Conservation (phyloP, 768 basidiomycete species). For the Tylopilus rubrobrunneus region DNA sequence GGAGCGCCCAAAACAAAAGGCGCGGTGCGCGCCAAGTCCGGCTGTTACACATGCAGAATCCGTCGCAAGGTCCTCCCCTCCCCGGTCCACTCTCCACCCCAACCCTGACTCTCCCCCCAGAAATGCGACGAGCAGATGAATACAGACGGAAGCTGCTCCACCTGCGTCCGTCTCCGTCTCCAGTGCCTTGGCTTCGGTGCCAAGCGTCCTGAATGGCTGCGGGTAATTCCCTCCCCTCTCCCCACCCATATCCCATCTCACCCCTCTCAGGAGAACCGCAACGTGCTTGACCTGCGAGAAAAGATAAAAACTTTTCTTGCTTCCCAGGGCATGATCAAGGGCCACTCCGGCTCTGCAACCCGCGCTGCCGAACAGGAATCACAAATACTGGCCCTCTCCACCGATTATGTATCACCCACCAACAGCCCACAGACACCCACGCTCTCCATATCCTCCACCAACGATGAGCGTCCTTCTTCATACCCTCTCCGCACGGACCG, state of each 20-base stretch:
- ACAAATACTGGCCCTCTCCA: conserved; percentile 48
- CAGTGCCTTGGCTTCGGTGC: conserved; percentile 84
- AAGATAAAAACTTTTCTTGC: conserved; percentile 78
- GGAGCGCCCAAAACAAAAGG: conserved; percentile 74
- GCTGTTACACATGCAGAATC: conserved; percentile 86
- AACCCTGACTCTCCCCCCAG: conserved; percentile 36
- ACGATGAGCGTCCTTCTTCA: conserved; percentile 35
- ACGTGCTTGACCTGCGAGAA: conserved; percentile 65
- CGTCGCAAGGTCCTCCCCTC: conserved; percentile 66
- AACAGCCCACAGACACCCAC: conserved; percentile 46
- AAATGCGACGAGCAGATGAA: conserved; percentile 81
- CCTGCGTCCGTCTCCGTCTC: conserved; percentile 75
- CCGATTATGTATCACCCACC: conserved; percentile 38
- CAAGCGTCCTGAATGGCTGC: conserved; percentile 82
- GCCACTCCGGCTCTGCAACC: conserved; percentile 70
- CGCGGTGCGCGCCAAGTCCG: conserved; percentile 80
- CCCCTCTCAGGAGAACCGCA: conserved; percentile 56
- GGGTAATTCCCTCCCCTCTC: conserved; percentile 42
- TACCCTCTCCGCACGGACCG: conserved; percentile 31
- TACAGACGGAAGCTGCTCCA: conserved; percentile 60
- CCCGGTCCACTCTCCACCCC: conserved; percentile 1
- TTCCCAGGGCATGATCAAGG: conserved; percentile 86
- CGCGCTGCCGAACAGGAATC: conserved; percentile 55
- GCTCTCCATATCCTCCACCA: conserved; percentile 41
- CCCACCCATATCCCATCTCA: conserved; percentile 2